These are phyloP conservation scores for Xanthoconium stramineum DNA, from an alignment of 768 basidiomycete genomes.

Conservation along the genomic window DNA sequence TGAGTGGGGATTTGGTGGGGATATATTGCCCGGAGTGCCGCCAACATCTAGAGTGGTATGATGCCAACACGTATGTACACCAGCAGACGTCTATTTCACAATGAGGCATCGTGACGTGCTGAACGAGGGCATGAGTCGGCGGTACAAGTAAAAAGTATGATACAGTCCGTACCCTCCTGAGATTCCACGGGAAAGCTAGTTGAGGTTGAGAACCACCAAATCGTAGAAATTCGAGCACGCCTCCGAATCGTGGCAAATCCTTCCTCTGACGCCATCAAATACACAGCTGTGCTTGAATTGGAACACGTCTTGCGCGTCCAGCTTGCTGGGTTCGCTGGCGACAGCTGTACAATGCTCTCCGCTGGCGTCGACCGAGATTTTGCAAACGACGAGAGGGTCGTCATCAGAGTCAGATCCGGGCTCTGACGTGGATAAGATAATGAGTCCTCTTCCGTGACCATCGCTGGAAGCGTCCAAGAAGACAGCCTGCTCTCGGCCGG, in stretches of 20 bases:
- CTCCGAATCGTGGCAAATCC: conserved; percentile 11
- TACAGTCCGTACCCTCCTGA: not conserved
- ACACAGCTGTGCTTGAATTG: not conserved
- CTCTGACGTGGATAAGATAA: conserved; percentile 4
- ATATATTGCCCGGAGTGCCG: not conserved
- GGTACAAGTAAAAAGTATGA: not conserved
- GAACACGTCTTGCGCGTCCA: conserved; percentile 6
- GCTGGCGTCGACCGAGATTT: conserved; percentile 20
- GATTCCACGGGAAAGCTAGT: not conserved
- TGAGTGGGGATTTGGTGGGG: not conserved
- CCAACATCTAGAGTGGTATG: not conserved
- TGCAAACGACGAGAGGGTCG: conserved; percentile 7
- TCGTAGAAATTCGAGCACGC: not conserved
- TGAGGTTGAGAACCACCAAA: conserved; percentile 15
- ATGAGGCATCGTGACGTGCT: too few species aligned
- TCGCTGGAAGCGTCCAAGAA: conserved; percentile 12
- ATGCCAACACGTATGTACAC: not conserved
- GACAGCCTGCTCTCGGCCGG: conserved; percentile 3
- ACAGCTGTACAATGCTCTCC: conserved; percentile 9
- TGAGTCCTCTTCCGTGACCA: conserved; percentile 16
- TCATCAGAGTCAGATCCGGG: not conserved
- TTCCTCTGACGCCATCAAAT: conserved; percentile 21
- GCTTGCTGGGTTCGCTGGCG: conserved; percentile 11
- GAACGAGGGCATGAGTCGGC: not conserved
- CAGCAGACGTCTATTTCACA: not conserved